A percentile compares a stretch with the other conserved stretches of the same genome.
Conservation (phyloP, 2,329 filamentous ascomycete genomes). For the Coniochaeta sp. region DNA sequence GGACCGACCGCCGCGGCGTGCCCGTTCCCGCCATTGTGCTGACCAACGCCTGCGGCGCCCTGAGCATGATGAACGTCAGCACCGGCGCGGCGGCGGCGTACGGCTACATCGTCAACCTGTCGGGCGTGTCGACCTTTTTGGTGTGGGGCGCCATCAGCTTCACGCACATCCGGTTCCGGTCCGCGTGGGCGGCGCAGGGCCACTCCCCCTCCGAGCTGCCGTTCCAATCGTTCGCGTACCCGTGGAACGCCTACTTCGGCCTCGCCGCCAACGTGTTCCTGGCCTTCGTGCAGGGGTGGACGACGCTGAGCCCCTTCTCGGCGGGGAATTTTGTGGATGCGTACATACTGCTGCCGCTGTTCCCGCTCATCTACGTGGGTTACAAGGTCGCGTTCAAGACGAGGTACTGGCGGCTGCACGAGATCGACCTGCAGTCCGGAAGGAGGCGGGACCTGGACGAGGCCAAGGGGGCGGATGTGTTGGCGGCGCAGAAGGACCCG, state of each 20-base stretch:
- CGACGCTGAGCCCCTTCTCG: constrained; percentile 49
- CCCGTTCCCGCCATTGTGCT: constrained; percentile 56
- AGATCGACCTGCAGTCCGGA: constrained; percentile 51
- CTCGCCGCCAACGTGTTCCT: constrained; percentile 51
- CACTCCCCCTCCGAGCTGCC: constrained; percentile 46
- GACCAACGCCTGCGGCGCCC: constrained; percentile 61
- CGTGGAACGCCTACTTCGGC: constrained; percentile 53
- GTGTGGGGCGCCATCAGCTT: constrained; percentile 66
- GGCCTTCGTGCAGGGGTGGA: constrained; percentile 55
- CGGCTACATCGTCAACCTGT: constrained; percentile 62
- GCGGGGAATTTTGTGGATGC: constrained; percentile 55
- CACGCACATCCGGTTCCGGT: constrained; percentile 65
- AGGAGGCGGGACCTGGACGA: constrained; percentile 47
- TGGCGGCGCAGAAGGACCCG: not conserved
- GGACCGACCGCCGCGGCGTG: constrained; percentile 58
- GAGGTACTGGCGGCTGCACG: constrained; percentile 36
- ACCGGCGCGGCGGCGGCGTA: constrained; percentile 61
- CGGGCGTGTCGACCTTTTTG: constrained; percentile 63
- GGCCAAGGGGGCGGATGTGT: constrained; percentile 14
- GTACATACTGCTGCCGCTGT: constrained; percentile 54
- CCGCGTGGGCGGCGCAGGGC: constrained; percentile 53
- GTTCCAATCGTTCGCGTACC: constrained; percentile 47
- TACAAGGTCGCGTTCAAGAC: constrained; percentile 51
- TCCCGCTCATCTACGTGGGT: constrained; percentile 46
- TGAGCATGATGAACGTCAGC: constrained; percentile 70